These are phyloP conservation scores for Epichloe typhina DNA, from an alignment of 2,329 filamentous ascomycete genomes.

Conservation along the genomic window DNA sequence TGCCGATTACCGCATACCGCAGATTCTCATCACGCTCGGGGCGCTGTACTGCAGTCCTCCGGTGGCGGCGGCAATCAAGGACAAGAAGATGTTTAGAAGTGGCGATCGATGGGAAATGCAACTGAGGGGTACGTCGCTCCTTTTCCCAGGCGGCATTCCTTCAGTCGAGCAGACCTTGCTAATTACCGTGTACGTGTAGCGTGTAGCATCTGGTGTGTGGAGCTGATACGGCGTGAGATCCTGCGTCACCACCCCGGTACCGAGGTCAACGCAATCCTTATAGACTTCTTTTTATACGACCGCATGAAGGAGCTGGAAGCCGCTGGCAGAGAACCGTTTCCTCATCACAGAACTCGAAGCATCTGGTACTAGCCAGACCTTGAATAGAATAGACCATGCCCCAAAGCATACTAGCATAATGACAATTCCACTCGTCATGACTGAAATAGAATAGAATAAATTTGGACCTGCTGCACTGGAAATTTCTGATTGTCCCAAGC, in stretches of 20 bases:
- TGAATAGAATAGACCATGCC: not conserved
- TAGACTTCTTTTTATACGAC: slow-evolving; percentile 97
- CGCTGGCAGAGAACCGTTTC: slow-evolving; percentile 40
- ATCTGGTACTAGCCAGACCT: slow-evolving; percentile 65
- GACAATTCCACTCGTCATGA: not conserved
- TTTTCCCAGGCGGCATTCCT: not conserved
- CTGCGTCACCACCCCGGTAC: slow-evolving; percentile 56
- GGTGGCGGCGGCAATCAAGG: slow-evolving; percentile 56
- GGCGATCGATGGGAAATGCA: slow-evolving; percentile 77
- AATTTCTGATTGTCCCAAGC: not conserved
- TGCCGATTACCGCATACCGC: slow-evolving; percentile 92
- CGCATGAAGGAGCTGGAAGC: slow-evolving; percentile 75
- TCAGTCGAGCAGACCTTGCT: not conserved
- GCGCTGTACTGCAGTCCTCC: slow-evolving; percentile 76
- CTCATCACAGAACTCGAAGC: slow-evolving; percentile 80
- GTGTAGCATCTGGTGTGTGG: slow-evolving; percentile 93
- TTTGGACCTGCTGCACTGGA: not conserved
- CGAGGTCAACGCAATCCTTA: slow-evolving; percentile 73
- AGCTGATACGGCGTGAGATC: slow-evolving; percentile 77
- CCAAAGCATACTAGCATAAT: not conserved
- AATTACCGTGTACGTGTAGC: slow-evolving; percentile 33
- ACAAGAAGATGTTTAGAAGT: slow-evolving; percentile 50
- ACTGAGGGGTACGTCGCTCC: slow-evolving; percentile 49
- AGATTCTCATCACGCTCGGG: slow-evolving; percentile 74
- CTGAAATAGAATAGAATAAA: not conserved